Conservation (phyloP, 495 filamentous ascomycete species). For the Lophiostoma macrostomum region DNA sequence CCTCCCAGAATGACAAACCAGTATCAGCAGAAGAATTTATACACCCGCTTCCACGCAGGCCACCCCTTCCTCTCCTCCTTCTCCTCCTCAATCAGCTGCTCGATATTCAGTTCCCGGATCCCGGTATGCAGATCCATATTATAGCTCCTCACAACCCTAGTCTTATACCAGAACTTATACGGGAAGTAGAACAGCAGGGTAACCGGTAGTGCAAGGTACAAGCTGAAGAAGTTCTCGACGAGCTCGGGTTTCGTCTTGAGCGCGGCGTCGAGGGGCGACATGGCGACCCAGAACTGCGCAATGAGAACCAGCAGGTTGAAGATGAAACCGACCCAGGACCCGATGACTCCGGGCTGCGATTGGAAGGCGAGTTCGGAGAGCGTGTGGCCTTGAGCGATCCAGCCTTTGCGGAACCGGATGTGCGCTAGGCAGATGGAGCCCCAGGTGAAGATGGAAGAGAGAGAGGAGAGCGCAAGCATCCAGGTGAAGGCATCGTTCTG, state of each 20-base stretch:
- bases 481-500: slow-evolving; percentile 70
- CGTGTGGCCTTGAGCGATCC: slow-evolving; percentile 64
- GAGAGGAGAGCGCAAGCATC: slow-evolving; percentile 85
- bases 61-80: slow-evolving; percentile 64
- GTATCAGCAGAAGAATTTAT: slow-evolving; percentile 46
- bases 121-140: slow-evolving; percentile 89
- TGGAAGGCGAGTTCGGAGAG: slow-evolving; percentile 75
- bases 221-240: slow-evolving; percentile 66
- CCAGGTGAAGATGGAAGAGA: slow-evolving; percentile 93
- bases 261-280: slow-evolving; percentile 67
- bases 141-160: slow-evolving; percentile 58
- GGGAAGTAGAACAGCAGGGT: slow-evolving; percentile 70
- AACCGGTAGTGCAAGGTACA: slow-evolving; percentile 81
- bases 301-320: slow-evolving; percentile 81
- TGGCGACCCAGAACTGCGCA: slow-evolving; percentile 91
- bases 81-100: slow-evolving; percentile 72
- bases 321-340: slow-evolving; percentile 78
- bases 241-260: slow-evolving; percentile 44
- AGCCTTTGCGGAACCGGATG: slow-evolving; percentile 86
- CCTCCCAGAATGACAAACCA: not conserved
- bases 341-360: slow-evolving; percentile 74
- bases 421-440: slow-evolving; percentile 82
- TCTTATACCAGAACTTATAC: slow-evolving; percentile 77
- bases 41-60: slow-evolving; percentile 83
- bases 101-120: slow-evolving; percentile 79